Evolutionary conservation across 176 grass and related monocot species (phyloP).

Genomic region (Elaeis guineensis): DNA sequence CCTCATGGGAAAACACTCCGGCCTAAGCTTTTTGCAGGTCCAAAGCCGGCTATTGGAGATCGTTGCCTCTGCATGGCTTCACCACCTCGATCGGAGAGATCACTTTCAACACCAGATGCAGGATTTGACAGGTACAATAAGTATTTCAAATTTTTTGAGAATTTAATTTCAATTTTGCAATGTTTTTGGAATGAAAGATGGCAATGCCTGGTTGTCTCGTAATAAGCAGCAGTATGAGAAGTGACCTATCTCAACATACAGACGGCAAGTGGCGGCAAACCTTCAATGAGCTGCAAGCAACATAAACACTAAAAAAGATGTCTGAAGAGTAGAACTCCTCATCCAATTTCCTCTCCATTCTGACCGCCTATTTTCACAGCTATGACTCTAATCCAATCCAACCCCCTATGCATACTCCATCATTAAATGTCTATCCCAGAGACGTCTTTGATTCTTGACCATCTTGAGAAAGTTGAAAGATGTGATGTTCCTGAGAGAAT

Average conservation of each 20-base stretch:
- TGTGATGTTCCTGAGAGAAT: conserved; percentile 10
- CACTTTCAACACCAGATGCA: too few relatives aligned
- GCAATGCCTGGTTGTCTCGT: too few relatives aligned
- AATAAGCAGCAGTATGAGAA: too few relatives aligned
- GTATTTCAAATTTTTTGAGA: too few relatives aligned
- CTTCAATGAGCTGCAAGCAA: conserved; percentile 3
- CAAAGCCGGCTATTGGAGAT: too few relatives aligned
- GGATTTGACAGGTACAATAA: too few relatives aligned
- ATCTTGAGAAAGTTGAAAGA: conserved; percentile 8
- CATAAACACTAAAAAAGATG: conserved; percentile 6
- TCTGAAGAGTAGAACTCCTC: neutral
- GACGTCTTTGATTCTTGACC: conserved; percentile 4
- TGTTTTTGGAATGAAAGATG: too few relatives aligned
- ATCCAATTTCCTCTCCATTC: conserved; percentile 1
- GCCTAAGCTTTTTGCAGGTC: too few relatives aligned
- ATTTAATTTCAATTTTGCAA: too few relatives aligned
- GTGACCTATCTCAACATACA: neutral
- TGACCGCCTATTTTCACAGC: neutral
- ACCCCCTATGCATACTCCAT: conserved; percentile 3
- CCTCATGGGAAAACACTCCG: too few relatives aligned
- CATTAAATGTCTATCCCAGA: neutral
- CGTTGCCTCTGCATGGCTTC: too few relatives aligned
- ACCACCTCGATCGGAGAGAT: too few relatives aligned
- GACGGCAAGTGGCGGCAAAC: neutral
- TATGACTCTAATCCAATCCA: neutral